phyloP scores from a whole-genome alignment of 2,329 filamentous ascomycete species.

The Juglanconis oblonga region DNA sequence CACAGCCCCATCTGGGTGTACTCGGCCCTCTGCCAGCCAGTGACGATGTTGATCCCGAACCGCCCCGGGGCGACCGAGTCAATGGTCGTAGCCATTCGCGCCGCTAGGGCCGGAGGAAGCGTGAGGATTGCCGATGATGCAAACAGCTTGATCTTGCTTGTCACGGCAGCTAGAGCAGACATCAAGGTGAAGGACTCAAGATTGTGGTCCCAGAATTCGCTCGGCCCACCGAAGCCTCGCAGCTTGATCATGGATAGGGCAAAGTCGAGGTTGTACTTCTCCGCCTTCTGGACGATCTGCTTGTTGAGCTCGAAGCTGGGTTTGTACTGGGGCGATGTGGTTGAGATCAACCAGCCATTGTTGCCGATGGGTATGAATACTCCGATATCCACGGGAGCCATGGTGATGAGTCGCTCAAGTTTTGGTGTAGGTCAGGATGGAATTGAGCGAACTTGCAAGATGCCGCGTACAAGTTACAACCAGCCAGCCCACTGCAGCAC shows the following conservation, averaged over 20 bases:
- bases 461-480: no score
- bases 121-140: not conserved
- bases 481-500: no score
- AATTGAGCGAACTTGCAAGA: no score
- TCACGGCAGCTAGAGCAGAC: not conserved
- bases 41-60: slow-evolving; percentile 1
- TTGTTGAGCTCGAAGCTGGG: slow-evolving; percentile 4
- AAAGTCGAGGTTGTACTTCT: slow-evolving; percentile 4
- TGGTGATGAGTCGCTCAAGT: not conserved
- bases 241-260: not conserved
- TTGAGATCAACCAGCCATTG: not conserved
- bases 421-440: no score
- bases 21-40: slow-evolving; percentile 1
- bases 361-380: slow-evolving; percentile 5
- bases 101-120: not conserved
- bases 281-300: not conserved
- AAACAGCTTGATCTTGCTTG: not conserved
- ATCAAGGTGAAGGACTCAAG: not conserved
- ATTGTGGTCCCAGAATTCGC: slow-evolving; percentile 1
- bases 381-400: not conserved
- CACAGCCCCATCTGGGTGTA: not conserved
- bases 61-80: not conserved
- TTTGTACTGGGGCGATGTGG: not conserved
- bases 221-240: not conserved
- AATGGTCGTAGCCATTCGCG: not conserved